Conservation (phyloP, 1,139 yeast species). For the Suhomyces chickasaworum region DNA sequence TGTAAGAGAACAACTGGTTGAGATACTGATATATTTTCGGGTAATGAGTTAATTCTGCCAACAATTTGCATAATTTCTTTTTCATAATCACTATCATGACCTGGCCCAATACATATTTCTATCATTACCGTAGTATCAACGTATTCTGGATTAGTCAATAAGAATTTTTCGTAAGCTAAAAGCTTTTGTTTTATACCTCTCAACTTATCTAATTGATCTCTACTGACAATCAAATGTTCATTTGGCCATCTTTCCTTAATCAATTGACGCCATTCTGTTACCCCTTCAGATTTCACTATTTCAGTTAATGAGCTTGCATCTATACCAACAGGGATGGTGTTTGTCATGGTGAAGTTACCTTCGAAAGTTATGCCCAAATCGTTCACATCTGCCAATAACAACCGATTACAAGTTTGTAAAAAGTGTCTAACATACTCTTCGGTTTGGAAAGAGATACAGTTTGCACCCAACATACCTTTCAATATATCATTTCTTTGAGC, state of each 20-base stretch:
- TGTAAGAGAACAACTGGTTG: slow-evolving; percentile 87
- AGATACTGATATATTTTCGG: slow-evolving; percentile 70
- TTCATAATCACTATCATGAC: slow-evolving; percentile 60
- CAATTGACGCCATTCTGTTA: slow-evolving; percentile 66
- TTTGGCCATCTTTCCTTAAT: slow-evolving; percentile 78
- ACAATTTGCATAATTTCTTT: slow-evolving; percentile 75
- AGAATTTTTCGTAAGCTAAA: slow-evolving; percentile 80
- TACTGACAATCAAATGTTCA: slow-evolving; percentile 72
- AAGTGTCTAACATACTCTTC: slow-evolving; percentile 93
- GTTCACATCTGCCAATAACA: slow-evolving; percentile 79
- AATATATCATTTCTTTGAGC: slow-evolving; percentile 81
- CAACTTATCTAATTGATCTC: slow-evolving; percentile 86
- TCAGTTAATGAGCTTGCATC: slow-evolving; percentile 65
- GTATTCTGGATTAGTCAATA: slow-evolving; percentile 69
- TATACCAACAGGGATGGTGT: slow-evolving; percentile 82
- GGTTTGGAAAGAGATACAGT: slow-evolving; percentile 85
- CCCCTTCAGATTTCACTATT: slow-evolving; percentile 52
- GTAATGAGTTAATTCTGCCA: slow-evolving; percentile 78
- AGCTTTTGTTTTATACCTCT: slow-evolving; percentile 89
- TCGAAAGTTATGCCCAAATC: slow-evolving; percentile 72
- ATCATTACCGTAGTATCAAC: slow-evolving; percentile 72
- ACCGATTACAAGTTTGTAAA: slow-evolving; percentile 82
- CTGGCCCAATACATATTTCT: slow-evolving; percentile 72
- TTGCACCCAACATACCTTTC: slow-evolving; percentile 87
- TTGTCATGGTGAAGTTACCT: slow-evolving; percentile 66